phyloP scores from a whole-genome alignment of 495 filamentous ascomycete genomes.

The Daldinia loculata region DNA sequence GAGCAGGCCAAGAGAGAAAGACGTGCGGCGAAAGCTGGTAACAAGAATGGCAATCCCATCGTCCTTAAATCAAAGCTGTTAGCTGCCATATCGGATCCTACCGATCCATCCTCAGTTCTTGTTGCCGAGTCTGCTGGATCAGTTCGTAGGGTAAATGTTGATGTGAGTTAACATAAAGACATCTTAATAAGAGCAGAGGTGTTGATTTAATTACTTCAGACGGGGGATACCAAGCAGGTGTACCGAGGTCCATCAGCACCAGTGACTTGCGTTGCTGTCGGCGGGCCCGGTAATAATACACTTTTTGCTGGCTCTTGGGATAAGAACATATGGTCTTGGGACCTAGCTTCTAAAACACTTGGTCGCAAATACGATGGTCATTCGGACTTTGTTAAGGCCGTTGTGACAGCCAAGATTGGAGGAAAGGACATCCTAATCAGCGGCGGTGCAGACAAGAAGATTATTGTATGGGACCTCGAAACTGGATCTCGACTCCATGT shows the following conservation, averaged over 20 bases:
- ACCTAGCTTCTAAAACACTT: constrained; percentile 61
- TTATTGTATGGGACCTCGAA: constrained; percentile 80
- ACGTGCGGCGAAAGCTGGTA: constrained; percentile 80
- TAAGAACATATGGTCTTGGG: constrained; percentile 87
- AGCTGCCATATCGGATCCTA: constrained; percentile 74
- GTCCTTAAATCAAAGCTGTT: constrained; percentile 84
- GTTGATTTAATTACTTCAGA: constrained; percentile 32
- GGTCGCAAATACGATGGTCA: constrained; percentile 76
- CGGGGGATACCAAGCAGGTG: constrained; percentile 51
- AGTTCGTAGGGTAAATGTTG: constrained; percentile 73
- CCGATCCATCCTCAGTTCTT: constrained; percentile 66
- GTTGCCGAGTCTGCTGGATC: constrained; percentile 85
- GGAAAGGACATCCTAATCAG: constrained; percentile 77
- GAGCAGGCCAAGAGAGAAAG: constrained; percentile 75
- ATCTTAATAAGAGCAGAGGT: neutral
- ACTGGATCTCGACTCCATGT: constrained; percentile 74
- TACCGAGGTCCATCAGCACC: constrained; percentile 82
- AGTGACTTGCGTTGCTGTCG: constrained; percentile 77
- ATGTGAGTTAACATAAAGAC: constrained; percentile 65
- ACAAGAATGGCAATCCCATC: constrained; percentile 84
- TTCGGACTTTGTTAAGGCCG: constrained; percentile 87
- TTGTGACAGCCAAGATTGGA: constrained; percentile 63
- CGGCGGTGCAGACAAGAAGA: constrained; percentile 84
- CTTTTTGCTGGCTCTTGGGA: constrained; percentile 95
- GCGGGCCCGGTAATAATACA: constrained; percentile 60